Evolutionary conservation across 371 early-diverging fungal genomes (phyloP).

Genomic region (Sporodiniella umbellata): DNA sequence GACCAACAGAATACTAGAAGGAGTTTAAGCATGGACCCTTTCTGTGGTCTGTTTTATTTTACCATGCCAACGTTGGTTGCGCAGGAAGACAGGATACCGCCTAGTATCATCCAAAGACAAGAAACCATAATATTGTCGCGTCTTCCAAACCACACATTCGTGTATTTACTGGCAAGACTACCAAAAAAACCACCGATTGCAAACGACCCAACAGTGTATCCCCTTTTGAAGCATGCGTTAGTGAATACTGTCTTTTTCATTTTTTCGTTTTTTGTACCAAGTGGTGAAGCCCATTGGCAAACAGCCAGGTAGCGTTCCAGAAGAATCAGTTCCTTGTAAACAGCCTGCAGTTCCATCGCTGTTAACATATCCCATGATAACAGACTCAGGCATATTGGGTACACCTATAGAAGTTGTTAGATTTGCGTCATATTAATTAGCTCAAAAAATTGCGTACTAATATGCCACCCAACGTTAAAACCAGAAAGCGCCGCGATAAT

Average conservation of each 20-base stretch:
- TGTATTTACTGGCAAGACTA: slow-evolving; percentile 34
- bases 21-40: too few relatives aligned
- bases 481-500: slow-evolving; percentile 38
- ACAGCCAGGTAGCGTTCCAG: slow-evolving; percentile 33
- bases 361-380: slow-evolving; percentile 24
- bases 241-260: too few relatives aligned
- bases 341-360: slow-evolving; percentile 20
- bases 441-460: slow-evolving; percentile 20
- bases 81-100: slow-evolving; percentile 37
- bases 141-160: slow-evolving; percentile 35
- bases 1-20: slow-evolving; percentile 58
- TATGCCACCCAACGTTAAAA: slow-evolving; percentile 46
- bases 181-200: slow-evolving; percentile 49
- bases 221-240: too few relatives aligned
- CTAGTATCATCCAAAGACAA: slow-evolving; percentile 31
- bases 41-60: too few relatives aligned
- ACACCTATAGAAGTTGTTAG: slow-evolving; percentile 26
- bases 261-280: slow-evolving; percentile 18
- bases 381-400: slow-evolving; percentile 44
- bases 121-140: slow-evolving; percentile 41
- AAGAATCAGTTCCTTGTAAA: slow-evolving; percentile 18
- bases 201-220: slow-evolving; percentile 43
- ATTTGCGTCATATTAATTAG: background rate
- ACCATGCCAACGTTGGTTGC: slow-evolving; percentile 42
- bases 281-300: slow-evolving; percentile 37